Percentiles rank a stretch among this genome's conserved stretches.
phyloP scores from a whole-genome alignment of 1,284 basidiomycete species.

The Trametes versicolor region DNA sequence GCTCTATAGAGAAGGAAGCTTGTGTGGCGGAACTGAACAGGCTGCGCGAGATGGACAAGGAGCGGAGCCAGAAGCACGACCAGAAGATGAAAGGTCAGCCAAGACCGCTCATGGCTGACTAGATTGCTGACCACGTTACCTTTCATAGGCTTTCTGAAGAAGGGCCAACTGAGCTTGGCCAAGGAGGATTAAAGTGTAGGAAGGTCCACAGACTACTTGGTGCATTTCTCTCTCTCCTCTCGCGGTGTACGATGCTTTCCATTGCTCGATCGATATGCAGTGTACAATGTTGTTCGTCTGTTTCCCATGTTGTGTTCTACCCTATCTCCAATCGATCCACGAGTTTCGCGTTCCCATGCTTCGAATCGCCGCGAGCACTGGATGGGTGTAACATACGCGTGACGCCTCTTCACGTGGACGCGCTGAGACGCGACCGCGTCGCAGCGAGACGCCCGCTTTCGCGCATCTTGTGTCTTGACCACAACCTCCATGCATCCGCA shows the following conservation, averaged over 20 bases:
- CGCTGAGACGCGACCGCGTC: slow-evolving; percentile 16
- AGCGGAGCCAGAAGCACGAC: slow-evolving; percentile 69
- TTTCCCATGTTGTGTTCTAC: background rate
- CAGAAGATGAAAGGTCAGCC: slow-evolving; percentile 77
- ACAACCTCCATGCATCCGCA: background rate
- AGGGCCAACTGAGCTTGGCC: slow-evolving; percentile 45
- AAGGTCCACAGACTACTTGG: background rate
- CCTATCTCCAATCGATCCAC: slow-evolving; percentile 8
- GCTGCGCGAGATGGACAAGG: slow-evolving; percentile 67
- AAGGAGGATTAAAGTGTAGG: slow-evolving; percentile 1
- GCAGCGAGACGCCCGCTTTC: background rate
- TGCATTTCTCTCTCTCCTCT: slow-evolving; percentile 7
- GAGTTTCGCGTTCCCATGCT: background rate
- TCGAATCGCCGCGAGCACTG: background rate
- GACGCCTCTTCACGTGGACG: slow-evolving; percentile 19
- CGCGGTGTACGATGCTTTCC: slow-evolving; percentile 23
- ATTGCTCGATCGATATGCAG: slow-evolving; percentile 4
- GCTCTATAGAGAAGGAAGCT: slow-evolving; percentile 58
- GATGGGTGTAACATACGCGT: slow-evolving; percentile 19
- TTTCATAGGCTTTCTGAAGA: slow-evolving; percentile 50
- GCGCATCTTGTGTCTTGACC: slow-evolving; percentile 1
- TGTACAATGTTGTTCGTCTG: slow-evolving; percentile 12
- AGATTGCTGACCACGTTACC: background rate
- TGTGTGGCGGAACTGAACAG: slow-evolving; percentile 70
- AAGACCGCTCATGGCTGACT: background rate